A percentile compares a stretch with the other conserved stretches of the same genome.
phyloP scores from a whole-genome alignment of 352 stramenopile species.

The Globisporangium cederbergense region DNA sequence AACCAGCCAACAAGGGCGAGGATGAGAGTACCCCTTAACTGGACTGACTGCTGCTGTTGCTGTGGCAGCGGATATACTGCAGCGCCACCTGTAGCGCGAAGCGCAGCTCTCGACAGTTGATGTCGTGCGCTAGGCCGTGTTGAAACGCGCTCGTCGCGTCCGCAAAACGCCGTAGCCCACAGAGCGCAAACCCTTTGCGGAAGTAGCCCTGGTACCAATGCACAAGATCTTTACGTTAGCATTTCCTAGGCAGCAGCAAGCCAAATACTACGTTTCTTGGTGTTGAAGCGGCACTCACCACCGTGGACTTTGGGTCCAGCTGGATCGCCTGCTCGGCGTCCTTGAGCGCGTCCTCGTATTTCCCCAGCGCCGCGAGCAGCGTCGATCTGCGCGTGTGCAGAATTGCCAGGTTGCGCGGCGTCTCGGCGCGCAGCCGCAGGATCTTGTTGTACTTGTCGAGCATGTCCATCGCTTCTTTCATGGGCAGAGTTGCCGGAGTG shows the following conservation, averaged over 20 bases:
- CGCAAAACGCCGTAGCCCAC: conserved; percentile 37
- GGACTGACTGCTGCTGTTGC: background rate
- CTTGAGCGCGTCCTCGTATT: conserved; percentile 37
- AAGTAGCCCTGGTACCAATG: conserved; percentile 51
- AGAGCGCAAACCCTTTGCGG: conserved; percentile 63
- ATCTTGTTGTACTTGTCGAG: conserved; percentile 68
- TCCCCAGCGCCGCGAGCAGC: conserved; percentile 46
- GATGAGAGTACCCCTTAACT: background rate
- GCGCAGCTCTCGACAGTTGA: conserved; percentile 51
- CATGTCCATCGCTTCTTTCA: conserved; percentile 36
- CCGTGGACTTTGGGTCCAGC: conserved; percentile 44
- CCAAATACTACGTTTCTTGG: too few species aligned
- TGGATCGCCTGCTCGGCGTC: conserved; percentile 55
- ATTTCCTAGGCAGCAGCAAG: background rate
- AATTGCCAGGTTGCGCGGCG: conserved; percentile 50
- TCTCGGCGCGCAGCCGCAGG: conserved; percentile 45
- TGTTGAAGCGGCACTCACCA: conserved; percentile 28
- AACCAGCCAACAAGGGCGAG: background rate
- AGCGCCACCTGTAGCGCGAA: conserved; percentile 55
- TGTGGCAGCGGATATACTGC: conserved; percentile 16
- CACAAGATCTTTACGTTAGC: background rate
- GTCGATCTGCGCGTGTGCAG: conserved; percentile 59
- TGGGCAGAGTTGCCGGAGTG: conserved; percentile 18
- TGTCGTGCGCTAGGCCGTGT: conserved; percentile 58
- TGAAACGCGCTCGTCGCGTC: conserved; percentile 63